These are phyloP conservation scores for Chlorella sp. DNA, from an alignment of 139 green algal species.

Conservation along the genomic window DNA sequence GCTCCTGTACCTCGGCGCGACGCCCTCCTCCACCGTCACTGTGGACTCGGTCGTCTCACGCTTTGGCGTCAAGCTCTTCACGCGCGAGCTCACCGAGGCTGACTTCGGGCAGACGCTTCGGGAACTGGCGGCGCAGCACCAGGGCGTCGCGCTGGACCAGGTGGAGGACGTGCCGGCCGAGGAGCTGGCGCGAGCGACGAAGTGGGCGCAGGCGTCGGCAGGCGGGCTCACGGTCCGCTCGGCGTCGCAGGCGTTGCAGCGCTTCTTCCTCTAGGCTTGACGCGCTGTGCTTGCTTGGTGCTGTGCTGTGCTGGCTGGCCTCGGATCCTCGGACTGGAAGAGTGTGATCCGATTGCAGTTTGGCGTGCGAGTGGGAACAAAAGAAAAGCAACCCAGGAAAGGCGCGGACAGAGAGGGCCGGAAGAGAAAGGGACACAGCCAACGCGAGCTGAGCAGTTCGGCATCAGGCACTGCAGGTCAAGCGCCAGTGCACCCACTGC, in stretches of 20 bases:
- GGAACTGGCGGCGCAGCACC: not conserved
- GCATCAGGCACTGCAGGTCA: too few relatives aligned
- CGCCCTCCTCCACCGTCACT: constrained; percentile 18
- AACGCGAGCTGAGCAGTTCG: too few relatives aligned
- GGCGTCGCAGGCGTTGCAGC: not conserved
- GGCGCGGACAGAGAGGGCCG: too few relatives aligned
- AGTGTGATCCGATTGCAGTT: too few relatives aligned
- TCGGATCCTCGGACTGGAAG: too few relatives aligned
- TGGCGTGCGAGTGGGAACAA: too few relatives aligned
- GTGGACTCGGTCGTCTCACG: not conserved
- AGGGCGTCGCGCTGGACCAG: not conserved
- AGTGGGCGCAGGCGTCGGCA: not conserved
- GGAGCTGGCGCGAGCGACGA: not conserved
- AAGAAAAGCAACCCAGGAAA: too few relatives aligned
- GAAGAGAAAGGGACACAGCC: too few relatives aligned
- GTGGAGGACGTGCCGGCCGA: not conserved
- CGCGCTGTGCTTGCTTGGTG: too few relatives aligned
- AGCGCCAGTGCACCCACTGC: too few relatives aligned
- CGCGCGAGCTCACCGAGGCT: not conserved
- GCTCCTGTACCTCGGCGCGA: constrained; percentile 41
- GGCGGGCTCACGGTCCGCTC: not conserved
- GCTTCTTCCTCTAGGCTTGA: too few relatives aligned
- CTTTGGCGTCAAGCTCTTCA: not conserved
- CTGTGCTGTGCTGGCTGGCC: too few relatives aligned
- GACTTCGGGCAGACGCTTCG: not conserved